Conservation (phyloP, 352 stramenopile species). For the Thraustochytrium sp. region DNA sequence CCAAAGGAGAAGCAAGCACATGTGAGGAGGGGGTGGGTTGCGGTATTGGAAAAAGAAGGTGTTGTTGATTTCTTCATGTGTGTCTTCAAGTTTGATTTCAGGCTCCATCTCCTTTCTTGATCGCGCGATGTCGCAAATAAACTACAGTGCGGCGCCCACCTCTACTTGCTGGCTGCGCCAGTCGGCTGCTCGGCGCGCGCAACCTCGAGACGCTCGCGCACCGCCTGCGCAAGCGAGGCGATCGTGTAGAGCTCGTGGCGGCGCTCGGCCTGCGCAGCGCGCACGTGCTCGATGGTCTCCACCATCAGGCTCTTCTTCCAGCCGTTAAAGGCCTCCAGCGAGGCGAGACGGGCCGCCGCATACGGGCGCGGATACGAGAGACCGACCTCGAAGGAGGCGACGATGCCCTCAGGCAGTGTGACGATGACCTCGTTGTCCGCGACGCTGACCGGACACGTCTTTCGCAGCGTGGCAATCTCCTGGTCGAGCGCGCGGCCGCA, state of each 20-base stretch:
- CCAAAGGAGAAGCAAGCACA: no score
- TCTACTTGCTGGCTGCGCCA: background rate
- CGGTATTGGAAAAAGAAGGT: no score
- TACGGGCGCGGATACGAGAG: background rate
- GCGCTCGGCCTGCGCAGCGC: background rate
- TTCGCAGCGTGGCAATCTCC: background rate
- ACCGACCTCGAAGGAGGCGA: slow-evolving; percentile 12
- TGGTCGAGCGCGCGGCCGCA: background rate
- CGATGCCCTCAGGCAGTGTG: slow-evolving; percentile 9
- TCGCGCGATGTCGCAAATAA: no score
- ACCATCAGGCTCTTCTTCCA: slow-evolving; percentile 28
- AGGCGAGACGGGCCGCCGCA: background rate
- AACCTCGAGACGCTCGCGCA: background rate
- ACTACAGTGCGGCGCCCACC: no score
- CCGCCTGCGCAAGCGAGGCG: background rate
- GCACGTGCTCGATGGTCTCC: background rate
- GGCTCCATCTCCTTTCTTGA: no score
- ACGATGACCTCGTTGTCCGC: slow-evolving; percentile 4
- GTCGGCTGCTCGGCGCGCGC: background rate
- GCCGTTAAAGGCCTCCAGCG: slow-evolving; percentile 31
- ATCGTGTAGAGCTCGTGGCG: background rate
- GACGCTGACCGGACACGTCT: background rate
- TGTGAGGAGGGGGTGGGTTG: no score
- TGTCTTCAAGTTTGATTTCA: no score
- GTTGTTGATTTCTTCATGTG: no score